Evolutionary conservation across 768 basidiomycete genomes (phyloP), one percentile per base, ranked within the genome.

Genomic region (Podaxis mareebaensis): DNA sequence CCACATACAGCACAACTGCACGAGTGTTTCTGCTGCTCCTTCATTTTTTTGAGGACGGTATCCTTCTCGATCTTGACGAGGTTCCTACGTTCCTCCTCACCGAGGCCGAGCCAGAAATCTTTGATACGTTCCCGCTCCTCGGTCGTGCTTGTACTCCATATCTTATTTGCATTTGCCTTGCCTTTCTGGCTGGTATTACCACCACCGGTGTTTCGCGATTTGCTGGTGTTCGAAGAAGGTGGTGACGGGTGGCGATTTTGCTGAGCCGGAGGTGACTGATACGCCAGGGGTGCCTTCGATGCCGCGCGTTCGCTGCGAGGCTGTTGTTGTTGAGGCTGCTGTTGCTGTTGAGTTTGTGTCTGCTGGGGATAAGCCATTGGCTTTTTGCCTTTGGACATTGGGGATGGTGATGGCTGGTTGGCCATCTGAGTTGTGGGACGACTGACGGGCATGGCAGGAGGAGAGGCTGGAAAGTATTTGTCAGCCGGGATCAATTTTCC

Each of bases 11-110:
- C 95, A 80, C 96, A 96, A 65, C 89, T 89, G 74, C 97, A 99
- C 65, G 89, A 90, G 74, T 98, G 95, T 72, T 93, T 91, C 85
- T 98, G 95, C 81, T 98, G 93, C 77, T 99, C 97, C 82, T 99
- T 99, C 95, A 99, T 99, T 86, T 99, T 99, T 77, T 86, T 87
- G 63, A 99, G 79, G 33, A 99, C 96, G 26, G 95, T 94, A 74
- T 98, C 96, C 79, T 99, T 99, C 83, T 99, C 97, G 71, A 98
- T 87, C 83, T 93, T 92, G 79, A 99, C 95, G 64, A 99, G 85
- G 77, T 87, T 91, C 66, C 93, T 79, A 33, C 97, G 86, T 75
- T 99, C 95, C 63, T 90, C 87, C 79, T 98, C 95, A 30, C 86
- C 86, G n/a, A 99, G 83, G 28, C 85, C 90, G 33, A 98, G 86